A percentile compares a stretch with the other conserved stretches of the same genome.
Evolutionary conservation across 1,284 basidiomycete species (phyloP).

Genomic region (Ustilago lituana): DNA sequence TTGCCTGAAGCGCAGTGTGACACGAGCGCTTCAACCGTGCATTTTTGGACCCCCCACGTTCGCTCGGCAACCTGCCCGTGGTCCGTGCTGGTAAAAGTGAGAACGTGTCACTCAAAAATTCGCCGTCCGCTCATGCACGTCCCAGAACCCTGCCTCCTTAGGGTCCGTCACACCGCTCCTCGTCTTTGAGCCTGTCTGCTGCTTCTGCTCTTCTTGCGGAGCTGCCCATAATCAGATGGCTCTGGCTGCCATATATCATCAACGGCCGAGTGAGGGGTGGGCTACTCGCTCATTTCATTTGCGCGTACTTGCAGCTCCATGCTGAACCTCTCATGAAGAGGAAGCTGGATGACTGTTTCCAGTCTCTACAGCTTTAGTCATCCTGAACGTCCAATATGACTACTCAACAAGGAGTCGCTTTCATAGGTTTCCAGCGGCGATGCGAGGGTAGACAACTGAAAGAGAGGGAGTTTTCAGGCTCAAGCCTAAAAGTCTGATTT

Average conservation of each 20-base stretch:
- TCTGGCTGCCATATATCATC: too few relatives aligned
- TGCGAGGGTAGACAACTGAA: too few relatives aligned
- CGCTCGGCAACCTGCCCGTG: constrained; percentile 26
- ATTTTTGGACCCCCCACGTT: constrained; percentile 24
- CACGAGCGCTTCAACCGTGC: constrained; percentile 16
- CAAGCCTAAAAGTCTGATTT: background rate
- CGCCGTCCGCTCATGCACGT: constrained; percentile 30
- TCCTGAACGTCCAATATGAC: too few relatives aligned
- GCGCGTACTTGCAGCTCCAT: too few relatives aligned
- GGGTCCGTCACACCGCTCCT: too few relatives aligned
- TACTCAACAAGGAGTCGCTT: too few relatives aligned
- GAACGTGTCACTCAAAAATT: constrained; percentile 37
- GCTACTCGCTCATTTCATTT: background rate
- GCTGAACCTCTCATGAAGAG: too few relatives aligned
- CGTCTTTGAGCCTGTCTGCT: too few relatives aligned
- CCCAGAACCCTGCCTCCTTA: background rate
- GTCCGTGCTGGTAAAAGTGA: constrained; percentile 22
- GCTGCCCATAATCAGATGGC: background rate
- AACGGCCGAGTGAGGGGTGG: background rate
- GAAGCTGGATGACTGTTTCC: too few relatives aligned
- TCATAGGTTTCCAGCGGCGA: too few relatives aligned
- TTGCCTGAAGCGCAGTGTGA: constrained; percentile 21
- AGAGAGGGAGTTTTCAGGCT: too few relatives aligned
- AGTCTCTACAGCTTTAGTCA: too few relatives aligned
- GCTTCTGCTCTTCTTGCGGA: background rate